Base-by-base conservation (phyloP, 768 basidiomycete species). In the Naganishia vaughanmartiniae region DNA sequence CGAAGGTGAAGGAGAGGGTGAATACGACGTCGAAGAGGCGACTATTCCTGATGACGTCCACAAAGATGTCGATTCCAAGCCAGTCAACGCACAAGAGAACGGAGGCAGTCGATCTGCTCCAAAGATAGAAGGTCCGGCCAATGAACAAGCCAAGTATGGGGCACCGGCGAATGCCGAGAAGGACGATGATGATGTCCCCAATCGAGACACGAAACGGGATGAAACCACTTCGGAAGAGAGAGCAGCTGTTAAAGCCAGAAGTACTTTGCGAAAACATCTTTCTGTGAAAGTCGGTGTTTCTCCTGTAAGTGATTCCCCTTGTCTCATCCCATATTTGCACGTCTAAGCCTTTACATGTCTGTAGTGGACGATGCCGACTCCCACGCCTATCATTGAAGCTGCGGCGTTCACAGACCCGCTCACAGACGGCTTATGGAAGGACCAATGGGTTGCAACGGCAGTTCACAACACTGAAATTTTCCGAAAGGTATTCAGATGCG, bases 391-490 rank as follows among this genome's bases (percentile, higher is more conserved):
- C 39, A 86, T 95, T 48, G 88, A 90, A 73, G 86, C 89, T 0
- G 81, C 90, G 70, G 87, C 86, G 36, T 93, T 99, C 73, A 89
- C 90, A 70, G 95, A 99, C 80, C 95, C 95, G 15, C 84, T 98
- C 46, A 86, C 84, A 73, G 92, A 94, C 70, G 82, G 80, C 54
- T 98, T 98, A 79, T 97, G 92, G 92, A 90, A 89, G 76, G 85
- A 90, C 71, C 86, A 90, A 45, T 99, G 96, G 95, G 84, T 89
- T 2, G 87, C 91, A 17, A 88, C 87, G 58, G 93, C 95, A 0
- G 87, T 87, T 26, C 89, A 93, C 75, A 99, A 98, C 79, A 99
- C 95, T 72, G 91, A 95, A 79, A 92, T 97, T 73, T 97, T 87
- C 82, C 89, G 93, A 67, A 94, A 91, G 78, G 93, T 97, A 4